These are phyloP conservation scores for Neurospora crassa DNA, from an alignment of 2,329 filamentous ascomycete species.

Conservation along the genomic window DNA sequence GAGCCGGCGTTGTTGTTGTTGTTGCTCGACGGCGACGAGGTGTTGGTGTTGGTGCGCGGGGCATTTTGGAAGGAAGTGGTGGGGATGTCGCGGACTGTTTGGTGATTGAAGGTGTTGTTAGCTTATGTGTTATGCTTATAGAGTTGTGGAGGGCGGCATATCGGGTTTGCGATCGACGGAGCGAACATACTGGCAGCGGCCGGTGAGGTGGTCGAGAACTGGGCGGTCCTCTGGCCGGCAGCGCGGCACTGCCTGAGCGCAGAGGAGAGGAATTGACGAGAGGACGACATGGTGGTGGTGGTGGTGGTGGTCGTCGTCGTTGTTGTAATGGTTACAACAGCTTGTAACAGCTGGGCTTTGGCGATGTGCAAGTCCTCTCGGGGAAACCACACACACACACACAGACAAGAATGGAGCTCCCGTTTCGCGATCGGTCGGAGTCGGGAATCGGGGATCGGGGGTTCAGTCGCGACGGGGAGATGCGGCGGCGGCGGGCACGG, in stretches of 20 bases:
- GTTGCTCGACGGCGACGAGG: background rate
- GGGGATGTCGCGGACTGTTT: background rate
- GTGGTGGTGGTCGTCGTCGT: background rate
- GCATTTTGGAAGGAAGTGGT: background rate
- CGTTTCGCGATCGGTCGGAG: background rate
- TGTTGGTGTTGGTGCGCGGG: background rate
- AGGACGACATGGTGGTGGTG: slow-evolving; percentile 9
- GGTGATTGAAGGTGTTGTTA: background rate
- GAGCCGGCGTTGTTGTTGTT: background rate
- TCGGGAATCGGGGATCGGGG: background rate
- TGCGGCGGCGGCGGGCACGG: background rate
- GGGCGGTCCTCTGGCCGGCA: background rate
- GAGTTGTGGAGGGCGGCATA: background rate
- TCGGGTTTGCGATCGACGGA: background rate
- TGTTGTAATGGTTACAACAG: background rate
- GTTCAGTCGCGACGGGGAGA: background rate
- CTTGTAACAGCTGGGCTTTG: background rate
- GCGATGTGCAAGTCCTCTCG: background rate
- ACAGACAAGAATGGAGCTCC: background rate
- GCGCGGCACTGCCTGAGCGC: slow-evolving; percentile 10
- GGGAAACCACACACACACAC: background rate
- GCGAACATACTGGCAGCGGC: slow-evolving; percentile 4
- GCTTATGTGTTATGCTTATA: background rate
- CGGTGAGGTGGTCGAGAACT: slow-evolving; percentile 9
- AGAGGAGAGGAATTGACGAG: slow-evolving; percentile 15